phyloP scores from a whole-genome alignment of 768 basidiomycete species.

The Tricholoma matsutake region DNA sequence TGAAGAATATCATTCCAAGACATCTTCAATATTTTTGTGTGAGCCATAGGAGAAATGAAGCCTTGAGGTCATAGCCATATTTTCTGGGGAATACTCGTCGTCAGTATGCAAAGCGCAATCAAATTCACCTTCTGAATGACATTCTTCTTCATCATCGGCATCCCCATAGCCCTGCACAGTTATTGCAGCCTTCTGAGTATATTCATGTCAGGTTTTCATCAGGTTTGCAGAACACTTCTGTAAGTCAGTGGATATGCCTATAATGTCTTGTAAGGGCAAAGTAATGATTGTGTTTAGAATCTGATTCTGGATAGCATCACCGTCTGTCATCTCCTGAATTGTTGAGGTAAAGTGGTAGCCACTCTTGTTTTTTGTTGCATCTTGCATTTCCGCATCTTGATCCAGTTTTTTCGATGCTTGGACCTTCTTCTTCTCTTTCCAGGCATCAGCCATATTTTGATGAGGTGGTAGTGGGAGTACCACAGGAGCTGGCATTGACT shows the following conservation, averaged over 20 bases:
- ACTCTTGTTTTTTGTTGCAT: too few species aligned
- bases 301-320: background rate
- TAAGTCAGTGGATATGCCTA: conserved; percentile 4
- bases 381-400: too few species aligned
- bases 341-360: too few species aligned
- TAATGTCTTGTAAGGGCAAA: background rate
- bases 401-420: too few species aligned
- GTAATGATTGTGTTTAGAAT: conserved; percentile 6
- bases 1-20: conserved; percentile 7
- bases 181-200: background rate
- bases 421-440: background rate
- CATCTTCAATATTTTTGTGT: background rate
- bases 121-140: background rate
- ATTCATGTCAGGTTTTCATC: conserved; percentile 2
- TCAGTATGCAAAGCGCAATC: too few species aligned
- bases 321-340: conserved; percentile 3
- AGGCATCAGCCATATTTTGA: background rate
- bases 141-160: background rate
- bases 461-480: background rate
- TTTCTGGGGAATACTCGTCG: too few species aligned
- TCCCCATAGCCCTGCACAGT: background rate
- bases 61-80: background rate
- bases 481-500: background rate
- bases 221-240: conserved; percentile 2
- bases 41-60: background rate